A percentile compares a stretch with the other conserved stretches of the same genome.
Evolutionary conservation across 768 basidiomycete genomes (phyloP).

Genomic region (Leccinum imitatum): DNA sequence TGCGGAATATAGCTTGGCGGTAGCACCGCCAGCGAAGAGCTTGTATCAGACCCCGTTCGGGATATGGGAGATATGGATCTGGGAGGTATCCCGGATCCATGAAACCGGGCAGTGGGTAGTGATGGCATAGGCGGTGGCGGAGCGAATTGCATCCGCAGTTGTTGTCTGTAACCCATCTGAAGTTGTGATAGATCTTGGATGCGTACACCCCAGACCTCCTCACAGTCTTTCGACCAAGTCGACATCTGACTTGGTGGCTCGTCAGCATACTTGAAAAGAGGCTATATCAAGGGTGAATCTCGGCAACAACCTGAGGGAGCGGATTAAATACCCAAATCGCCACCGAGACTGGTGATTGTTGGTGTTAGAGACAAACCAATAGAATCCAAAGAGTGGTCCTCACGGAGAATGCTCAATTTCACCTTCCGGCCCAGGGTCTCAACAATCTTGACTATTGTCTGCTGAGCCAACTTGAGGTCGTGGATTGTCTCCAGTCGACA

Average conservation of each 20-base stretch:
- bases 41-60: slow-evolving; percentile 21
- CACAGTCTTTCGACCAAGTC: slow-evolving; percentile 62
- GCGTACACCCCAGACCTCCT: slow-evolving; percentile 64
- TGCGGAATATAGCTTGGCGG: slow-evolving; percentile 33
- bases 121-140: slow-evolving; percentile 29
- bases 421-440: slow-evolving; percentile 40
- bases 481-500: slow-evolving; percentile 28
- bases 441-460: slow-evolving; percentile 41
- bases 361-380: slow-evolving; percentile 13
- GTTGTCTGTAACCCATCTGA: slow-evolving; percentile 17
- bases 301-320: slow-evolving; percentile 24
- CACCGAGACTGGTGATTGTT: slow-evolving; percentile 50
- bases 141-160: slow-evolving; percentile 16
- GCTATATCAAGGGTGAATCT: slow-evolving; percentile 38
- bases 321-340: slow-evolving; percentile 56
- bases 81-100: slow-evolving; percentile 9
- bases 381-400: slow-evolving; percentile 37
- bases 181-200: slow-evolving; percentile 46
- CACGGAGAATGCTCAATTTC: slow-evolving; percentile 45
- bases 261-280: slow-evolving; percentile 63
- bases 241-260: slow-evolving; percentile 52
- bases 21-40: slow-evolving; percentile 15
- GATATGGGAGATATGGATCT: slow-evolving; percentile 24
- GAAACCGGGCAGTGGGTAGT: slow-evolving; percentile 8
- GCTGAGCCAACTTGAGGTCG: slow-evolving; percentile 35